Base-by-base conservation (phyloP, 176 grass and related monocot species). In the Cocos nucifera region DNA sequence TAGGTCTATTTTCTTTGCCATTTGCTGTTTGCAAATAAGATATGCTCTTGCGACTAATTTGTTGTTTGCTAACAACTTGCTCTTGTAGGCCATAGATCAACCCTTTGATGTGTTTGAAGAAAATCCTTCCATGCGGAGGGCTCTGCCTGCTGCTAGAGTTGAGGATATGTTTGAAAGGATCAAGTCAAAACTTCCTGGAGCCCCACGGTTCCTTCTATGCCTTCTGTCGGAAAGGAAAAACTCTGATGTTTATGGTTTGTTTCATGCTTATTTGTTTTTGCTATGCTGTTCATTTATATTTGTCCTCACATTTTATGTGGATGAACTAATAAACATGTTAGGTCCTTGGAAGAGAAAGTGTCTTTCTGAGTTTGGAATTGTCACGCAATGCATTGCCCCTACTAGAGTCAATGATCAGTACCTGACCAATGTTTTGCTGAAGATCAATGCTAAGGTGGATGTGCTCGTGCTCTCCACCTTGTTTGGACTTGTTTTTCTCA, bases 331-430 rank as follows among this genome's bases (percentile, higher is more conserved):
- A 44, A 44, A 44, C 35, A 44, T 44, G 35, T 44, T 76, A 98
- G 82, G 88, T 8, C 88, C 94, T 17, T 98, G 94, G 88, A 98
- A 98, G 73, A 64, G 78, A 15, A 92, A 92, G 69, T 98, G 88
- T 44, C 87, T 98, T 20, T 57, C 85, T 32, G 88, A 92, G 5
- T 98, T 98, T 63, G 94, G 94, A 20, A 98, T 98, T 61, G 74
- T 92, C 14, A 92, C 93, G 17, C 93, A 98, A 32, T 92, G 93
- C 59, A 78, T 98, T 15, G 87, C 93, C 6, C 93, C 93, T n/a
- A 82, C 49, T 3, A 92, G 80, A 75, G 73, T 97, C 3, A 97
- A 97, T 56, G 92, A 97, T 50, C 87, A 97, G 17, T 97, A 97
- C 59, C 52, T 97, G 22, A 98, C 87, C 1, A 98, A 98, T 61